Percentiles rank a stretch among this genome's conserved stretches.
These are phyloP conservation scores for Kappamyces sp. DNA, from an alignment of 192 early-diverging fungal species.

Conservation along the genomic window DNA sequence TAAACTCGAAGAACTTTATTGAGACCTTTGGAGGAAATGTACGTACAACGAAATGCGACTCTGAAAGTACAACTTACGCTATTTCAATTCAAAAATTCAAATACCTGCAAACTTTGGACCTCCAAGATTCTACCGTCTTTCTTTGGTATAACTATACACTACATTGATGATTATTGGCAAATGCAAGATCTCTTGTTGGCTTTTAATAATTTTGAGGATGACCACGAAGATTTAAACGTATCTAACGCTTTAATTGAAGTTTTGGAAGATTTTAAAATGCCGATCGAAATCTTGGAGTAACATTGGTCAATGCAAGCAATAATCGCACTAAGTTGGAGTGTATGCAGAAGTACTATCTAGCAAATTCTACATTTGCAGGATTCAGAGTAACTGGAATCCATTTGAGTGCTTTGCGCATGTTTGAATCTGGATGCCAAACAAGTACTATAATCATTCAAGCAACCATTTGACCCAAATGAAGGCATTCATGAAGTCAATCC, in stretches of 20 bases:
- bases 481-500: too few relatives aligned
- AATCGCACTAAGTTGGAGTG: constrained; percentile 1
- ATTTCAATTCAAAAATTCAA: constrained; percentile 6
- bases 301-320: constrained; percentile 10
- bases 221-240: constrained; percentile 1
- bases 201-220: neutral
- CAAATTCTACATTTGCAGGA: neutral
- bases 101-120: constrained; percentile 8
- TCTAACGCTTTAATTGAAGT: constrained; percentile 5
- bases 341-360: neutral
- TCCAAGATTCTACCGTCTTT: neutral
- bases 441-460: too few relatives aligned
- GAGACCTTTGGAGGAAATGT: neutral
- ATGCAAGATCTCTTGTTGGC: neutral
- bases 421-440: constrained; percentile 10
- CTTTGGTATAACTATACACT: constrained; percentile 11
- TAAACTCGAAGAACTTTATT: neutral
- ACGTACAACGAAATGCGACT: neutral
- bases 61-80: neutral
- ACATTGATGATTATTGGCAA: constrained; percentile 9
- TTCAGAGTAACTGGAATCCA: constrained; percentile 11
- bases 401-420: constrained; percentile 15
- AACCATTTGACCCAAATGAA: too few relatives aligned
- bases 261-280: constrained; percentile 5
- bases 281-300: constrained; percentile 7